Percentiles rank a stretch among this genome's conserved stretches.
phyloP scores from a whole-genome alignment of 2,329 filamentous ascomycete species.

The Diaporthe nobilis region DNA sequence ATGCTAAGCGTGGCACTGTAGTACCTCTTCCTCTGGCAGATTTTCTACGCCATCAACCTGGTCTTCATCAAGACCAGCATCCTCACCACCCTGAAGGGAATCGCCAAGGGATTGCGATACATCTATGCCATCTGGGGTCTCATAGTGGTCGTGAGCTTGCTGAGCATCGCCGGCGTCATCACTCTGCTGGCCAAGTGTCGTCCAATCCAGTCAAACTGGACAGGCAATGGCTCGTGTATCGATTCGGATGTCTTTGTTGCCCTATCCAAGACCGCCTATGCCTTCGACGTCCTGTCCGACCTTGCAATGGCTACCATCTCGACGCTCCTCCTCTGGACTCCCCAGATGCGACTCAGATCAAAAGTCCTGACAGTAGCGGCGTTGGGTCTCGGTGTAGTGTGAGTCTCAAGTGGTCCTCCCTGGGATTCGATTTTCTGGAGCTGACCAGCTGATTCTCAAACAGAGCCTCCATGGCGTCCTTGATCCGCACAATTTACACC shows the following conservation, averaged over 20 bases:
- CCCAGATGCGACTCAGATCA: conserved; percentile 32
- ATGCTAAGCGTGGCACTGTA: background rate
- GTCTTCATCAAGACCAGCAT: conserved; percentile 42
- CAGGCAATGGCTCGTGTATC: conserved; percentile 35
- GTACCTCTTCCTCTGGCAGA: conserved; percentile 43
- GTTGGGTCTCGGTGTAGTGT: conserved; percentile 38
- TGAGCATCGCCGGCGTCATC: conserved; percentile 40
- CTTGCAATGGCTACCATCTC: conserved; percentile 39
- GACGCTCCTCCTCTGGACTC: conserved; percentile 39
- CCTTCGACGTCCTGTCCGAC: conserved; percentile 40
- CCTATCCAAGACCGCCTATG: conserved; percentile 41
- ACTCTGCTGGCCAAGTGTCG: conserved; percentile 39
- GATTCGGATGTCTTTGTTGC: conserved; percentile 38
- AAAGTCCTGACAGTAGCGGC: conserved; percentile 35
- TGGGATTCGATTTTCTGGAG: background rate
- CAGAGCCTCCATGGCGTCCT: conserved; percentile 38
- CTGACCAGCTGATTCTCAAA: background rate
- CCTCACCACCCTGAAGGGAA: conserved; percentile 36
- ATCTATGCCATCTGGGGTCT: conserved; percentile 37
- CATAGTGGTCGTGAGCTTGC: conserved; percentile 38
- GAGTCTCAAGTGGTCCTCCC: background rate
- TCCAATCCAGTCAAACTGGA: conserved; percentile 42
- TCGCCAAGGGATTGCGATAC: conserved; percentile 36
- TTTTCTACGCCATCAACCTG: conserved; percentile 39
- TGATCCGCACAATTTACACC: conserved; percentile 39